Base-by-base conservation (phyloP, 108 stramenopile genomes). In the Skeletonema marinoi region DNA sequence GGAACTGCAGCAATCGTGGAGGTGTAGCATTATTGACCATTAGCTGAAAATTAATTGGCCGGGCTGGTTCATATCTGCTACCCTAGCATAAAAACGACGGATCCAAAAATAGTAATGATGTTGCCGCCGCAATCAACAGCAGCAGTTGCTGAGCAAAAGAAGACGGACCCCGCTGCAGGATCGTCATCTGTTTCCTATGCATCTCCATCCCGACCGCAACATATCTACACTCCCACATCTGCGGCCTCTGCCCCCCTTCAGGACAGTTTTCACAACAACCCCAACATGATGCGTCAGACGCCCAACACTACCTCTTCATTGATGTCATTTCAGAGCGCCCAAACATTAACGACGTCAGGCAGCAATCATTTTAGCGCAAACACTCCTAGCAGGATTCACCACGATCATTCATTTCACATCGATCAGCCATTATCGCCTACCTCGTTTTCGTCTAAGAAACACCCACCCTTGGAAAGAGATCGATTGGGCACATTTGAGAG, bases 401-500 rank as follows among this genome's bases (percentile, higher is more conserved):
- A 25, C 9, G 54, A 56, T 10, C 54, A 56, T 56, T 56, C 54
- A 10, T 56, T 56, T 56, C 6, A 25, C 2, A 56, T 56, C 10
- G 54, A 56, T 16, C 54, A 56, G 25, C 54, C 54, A 8, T 7
- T 56, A 25, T 56, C 54, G 6, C 9, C 54, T 21, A 10, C 54
- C 19, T 25, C 25, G 8, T 56, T 9, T 12, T 10, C 10, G 9
- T 41, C 39, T 11, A 41, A 12, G 39, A 41, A 41, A 12, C 39
- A 41, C 25, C n/a, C 54, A 10, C 21, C 21, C 1, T 5, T 29
- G 9, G n/a, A 25, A 56, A 73, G 73, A 42, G 56, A 31, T 32
- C 31, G 73, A 29, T 58, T 65, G 21, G 35, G 54, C 0, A 74
- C 73, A 39, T 17, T 74, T n/a, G 73, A 74, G 19, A 74, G 73